phyloP scores from a whole-genome alignment of 192 early-diverging fungal species.

The Gorgonomyces haynaldii region DNA sequence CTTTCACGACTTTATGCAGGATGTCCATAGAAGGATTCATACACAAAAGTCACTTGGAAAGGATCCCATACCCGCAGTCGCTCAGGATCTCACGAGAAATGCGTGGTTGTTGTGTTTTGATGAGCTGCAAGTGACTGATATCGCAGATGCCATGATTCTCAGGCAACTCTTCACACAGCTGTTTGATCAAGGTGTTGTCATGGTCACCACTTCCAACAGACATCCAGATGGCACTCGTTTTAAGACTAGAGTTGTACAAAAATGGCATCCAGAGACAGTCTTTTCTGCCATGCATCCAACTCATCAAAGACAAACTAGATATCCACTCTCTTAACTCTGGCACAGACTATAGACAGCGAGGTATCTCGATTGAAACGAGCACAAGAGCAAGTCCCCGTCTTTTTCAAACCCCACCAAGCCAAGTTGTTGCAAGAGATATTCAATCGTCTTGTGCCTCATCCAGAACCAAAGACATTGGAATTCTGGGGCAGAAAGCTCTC shows the following conservation, averaged over 20 bases:
- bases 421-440: constrained; percentile 14
- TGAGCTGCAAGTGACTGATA: constrained; percentile 96
- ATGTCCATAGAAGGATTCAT: constrained; percentile 66
- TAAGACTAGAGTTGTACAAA: constrained; percentile 60
- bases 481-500: constrained; percentile 67
- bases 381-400: constrained; percentile 49
- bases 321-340: constrained; percentile 80
- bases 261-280: constrained; percentile 90
- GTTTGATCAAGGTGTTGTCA: constrained; percentile 70
- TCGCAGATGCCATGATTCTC: constrained; percentile 51
- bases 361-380: constrained; percentile 11
- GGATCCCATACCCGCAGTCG: constrained; percentile 64
- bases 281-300: constrained; percentile 84
- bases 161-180: constrained; percentile 64
- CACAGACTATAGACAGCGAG: constrained; percentile 74
- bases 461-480: constrained; percentile 32
- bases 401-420: constrained; percentile 40
- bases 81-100: constrained; percentile 66
- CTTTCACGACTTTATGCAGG: constrained; percentile 96
- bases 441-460: constrained; percentile 3
- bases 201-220: constrained; percentile 89
- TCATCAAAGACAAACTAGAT: constrained; percentile 68
- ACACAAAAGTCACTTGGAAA: constrained; percentile 9
- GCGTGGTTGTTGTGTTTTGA: constrained; percentile 90
- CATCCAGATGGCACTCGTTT: constrained; percentile 55